Evolutionary conservation across 108 stramenopile genomes (phyloP).

Genomic region (Nitzschia inconspicua): DNA sequence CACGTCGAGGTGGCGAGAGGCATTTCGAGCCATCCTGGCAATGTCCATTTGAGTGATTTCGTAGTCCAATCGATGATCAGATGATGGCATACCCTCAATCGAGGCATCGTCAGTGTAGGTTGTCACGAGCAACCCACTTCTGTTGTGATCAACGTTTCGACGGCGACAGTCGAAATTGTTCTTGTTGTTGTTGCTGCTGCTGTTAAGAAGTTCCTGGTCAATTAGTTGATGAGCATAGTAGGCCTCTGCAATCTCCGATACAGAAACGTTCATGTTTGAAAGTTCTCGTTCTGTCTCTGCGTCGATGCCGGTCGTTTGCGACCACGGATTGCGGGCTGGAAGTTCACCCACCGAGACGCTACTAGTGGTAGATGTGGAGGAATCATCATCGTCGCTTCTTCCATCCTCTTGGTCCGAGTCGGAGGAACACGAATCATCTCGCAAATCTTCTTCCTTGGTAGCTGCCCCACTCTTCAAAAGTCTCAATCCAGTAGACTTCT

Average conservation of each 20-base stretch:
- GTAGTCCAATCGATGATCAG: conserved; percentile 64
- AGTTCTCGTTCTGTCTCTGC: conserved; percentile 2
- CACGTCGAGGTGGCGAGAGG: conserved; percentile 65
- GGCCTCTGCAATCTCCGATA: conserved; percentile 41
- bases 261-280: conserved; percentile 16
- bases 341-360: not conserved
- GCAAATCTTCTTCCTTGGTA: too few relatives aligned
- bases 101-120: conserved; percentile 7
- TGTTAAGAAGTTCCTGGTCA: conserved; percentile 1
- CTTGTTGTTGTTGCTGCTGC: not conserved
- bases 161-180: not conserved
- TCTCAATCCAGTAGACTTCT: too few relatives aligned
- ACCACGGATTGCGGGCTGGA: not conserved
- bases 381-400: conserved; percentile 8
- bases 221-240: conserved; percentile 43
- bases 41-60: conserved; percentile 79
- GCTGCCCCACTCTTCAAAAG: too few relatives aligned
- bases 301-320: not conserved
- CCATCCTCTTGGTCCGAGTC: conserved; percentile 20
- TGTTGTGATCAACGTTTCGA: not conserved
- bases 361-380: not conserved
- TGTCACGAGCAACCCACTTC: not conserved
- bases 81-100: conserved; percentile 5
- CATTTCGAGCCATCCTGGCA: conserved; percentile 67
- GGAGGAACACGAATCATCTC: conserved; percentile 9